A percentile compares a stretch with the other conserved stretches of the same genome.
Conservation (phyloP, 1,284 basidiomycete species). For the Malassezia caprae region DNA sequence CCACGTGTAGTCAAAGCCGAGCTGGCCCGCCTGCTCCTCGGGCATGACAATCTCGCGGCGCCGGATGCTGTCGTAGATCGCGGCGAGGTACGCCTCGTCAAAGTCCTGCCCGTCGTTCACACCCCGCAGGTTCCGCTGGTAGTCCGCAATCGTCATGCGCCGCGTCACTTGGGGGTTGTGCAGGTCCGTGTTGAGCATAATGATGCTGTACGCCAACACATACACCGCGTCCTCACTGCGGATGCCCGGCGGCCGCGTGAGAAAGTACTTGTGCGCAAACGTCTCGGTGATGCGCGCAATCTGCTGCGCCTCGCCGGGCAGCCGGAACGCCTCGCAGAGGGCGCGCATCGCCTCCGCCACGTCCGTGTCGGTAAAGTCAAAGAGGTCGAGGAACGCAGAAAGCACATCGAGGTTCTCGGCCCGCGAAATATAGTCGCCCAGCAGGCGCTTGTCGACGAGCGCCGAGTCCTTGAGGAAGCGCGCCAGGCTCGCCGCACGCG, state of each 20-base stretch:
- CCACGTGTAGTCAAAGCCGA: constrained; percentile 98
- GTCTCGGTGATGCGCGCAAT: constrained; percentile 88
- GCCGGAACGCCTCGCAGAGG: constrained; percentile 80
- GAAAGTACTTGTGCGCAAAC: constrained; percentile 84
- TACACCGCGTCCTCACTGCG: constrained; percentile 86
- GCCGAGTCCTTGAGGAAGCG: constrained; percentile 75
- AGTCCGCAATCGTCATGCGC: constrained; percentile 93
- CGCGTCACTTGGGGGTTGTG: constrained; percentile 98
- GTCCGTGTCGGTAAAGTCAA: constrained; percentile 83
- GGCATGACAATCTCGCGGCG: constrained; percentile 94
- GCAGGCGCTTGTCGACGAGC: constrained; percentile 78
- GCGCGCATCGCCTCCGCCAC: constrained; percentile 92
- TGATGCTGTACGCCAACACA: constrained; percentile 87
- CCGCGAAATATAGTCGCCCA: constrained; percentile 86
- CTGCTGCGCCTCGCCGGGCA: constrained; percentile 91
- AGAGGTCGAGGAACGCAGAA: constrained; percentile 74
- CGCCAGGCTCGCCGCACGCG: constrained; percentile 52
- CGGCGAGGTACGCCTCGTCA: constrained; percentile 69
- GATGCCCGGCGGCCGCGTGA: constrained; percentile 76
- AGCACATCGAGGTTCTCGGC: constrained; percentile 78
- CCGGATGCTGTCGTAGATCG: constrained; percentile 85
- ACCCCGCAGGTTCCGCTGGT: constrained; percentile 79
- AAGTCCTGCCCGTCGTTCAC: constrained; percentile 83
- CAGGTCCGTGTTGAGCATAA: constrained; percentile 95
- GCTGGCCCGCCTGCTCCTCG: constrained; percentile 89